A percentile compares a stretch with the other conserved stretches of the same genome.
Conservation (phyloP, 2,329 filamentous ascomycete species). For the Penicillium sp. region DNA sequence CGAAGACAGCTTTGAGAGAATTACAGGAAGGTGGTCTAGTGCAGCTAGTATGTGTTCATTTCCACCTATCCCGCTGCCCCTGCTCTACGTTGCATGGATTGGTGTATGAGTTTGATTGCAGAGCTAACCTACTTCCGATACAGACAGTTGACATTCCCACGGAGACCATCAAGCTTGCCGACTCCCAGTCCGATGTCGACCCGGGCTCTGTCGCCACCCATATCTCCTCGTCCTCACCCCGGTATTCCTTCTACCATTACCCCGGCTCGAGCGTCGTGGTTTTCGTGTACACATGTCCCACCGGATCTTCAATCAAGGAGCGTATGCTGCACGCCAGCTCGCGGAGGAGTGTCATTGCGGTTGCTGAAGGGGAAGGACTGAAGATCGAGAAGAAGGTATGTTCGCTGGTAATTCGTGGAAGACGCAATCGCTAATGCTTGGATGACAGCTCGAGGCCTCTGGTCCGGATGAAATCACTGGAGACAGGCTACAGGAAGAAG, state of each 20-base stretch:
- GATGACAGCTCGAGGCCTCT: slow-evolving; percentile 52
- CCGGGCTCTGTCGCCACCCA: slow-evolving; percentile 42
- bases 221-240: slow-evolving; percentile 52
- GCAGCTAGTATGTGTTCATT: slow-evolving; percentile 44
- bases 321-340: slow-evolving; percentile 61
- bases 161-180: slow-evolving; percentile 54
- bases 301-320: slow-evolving; percentile 57
- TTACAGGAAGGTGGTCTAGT: slow-evolving; percentile 42
- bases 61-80: neutral
- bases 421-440: slow-evolving; percentile 17
- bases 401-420: neutral
- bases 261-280: slow-evolving; percentile 46
- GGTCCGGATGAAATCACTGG: slow-evolving; percentile 55
- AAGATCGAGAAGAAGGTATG: slow-evolving; percentile 53
- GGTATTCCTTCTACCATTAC: slow-evolving; percentile 58
- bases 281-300: slow-evolving; percentile 62
- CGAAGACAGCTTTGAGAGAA: slow-evolving; percentile 47
- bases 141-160: slow-evolving; percentile 41
- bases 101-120: slow-evolving; percentile 8
- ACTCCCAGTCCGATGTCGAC: slow-evolving; percentile 40
- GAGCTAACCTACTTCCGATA: slow-evolving; percentile 25
- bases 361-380: slow-evolving; percentile 54
- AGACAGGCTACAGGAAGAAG: slow-evolving; percentile 50
- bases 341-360: slow-evolving; percentile 49
- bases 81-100: neutral